Conservation (phyloP, 345 rosid genomes). For the Melastoma malabathricum region DNA sequence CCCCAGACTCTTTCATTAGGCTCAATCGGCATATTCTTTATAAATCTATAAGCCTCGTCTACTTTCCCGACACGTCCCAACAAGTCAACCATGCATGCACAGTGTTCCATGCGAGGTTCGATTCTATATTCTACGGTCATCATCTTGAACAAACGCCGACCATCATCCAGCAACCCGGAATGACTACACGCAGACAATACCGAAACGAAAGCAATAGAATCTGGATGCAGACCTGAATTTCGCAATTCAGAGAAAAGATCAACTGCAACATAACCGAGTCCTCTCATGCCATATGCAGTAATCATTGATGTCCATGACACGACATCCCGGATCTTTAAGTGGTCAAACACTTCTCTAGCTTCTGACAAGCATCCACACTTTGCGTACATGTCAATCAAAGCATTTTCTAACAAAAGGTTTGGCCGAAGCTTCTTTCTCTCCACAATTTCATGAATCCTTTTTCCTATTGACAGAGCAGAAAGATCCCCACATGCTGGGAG, state of each 20-base stretch:
- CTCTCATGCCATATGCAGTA: slow-evolving; percentile 43
- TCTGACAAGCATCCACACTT: slow-evolving; percentile 47
- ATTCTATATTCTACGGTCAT: slow-evolving; percentile 23
- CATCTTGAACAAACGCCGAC: slow-evolving; percentile 30
- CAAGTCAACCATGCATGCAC: slow-evolving; percentile 55
- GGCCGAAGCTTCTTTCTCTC: slow-evolving; percentile 16
- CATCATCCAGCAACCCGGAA: slow-evolving; percentile 42
- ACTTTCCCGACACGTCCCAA: slow-evolving; percentile 47
- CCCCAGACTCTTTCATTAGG: slow-evolving; percentile 45
- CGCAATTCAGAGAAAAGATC: slow-evolving; percentile 33
- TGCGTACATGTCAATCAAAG: slow-evolving; percentile 43
- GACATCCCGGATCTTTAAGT: slow-evolving; percentile 15
- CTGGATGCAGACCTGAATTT: slow-evolving; percentile 27
- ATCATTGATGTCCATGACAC: slow-evolving; percentile 44
- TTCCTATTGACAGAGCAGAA: slow-evolving; percentile 29
- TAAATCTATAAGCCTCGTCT: slow-evolving; percentile 31
- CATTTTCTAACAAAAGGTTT: slow-evolving; percentile 24
- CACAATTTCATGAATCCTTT: slow-evolving; percentile 23
- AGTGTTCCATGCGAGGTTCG: slow-evolving; percentile 28
- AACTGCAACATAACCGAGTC: slow-evolving; percentile 28
- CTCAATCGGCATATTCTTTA: slow-evolving; percentile 33
- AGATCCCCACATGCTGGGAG: slow-evolving; percentile 34
- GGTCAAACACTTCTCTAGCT: slow-evolving; percentile 26
- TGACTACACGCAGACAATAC: slow-evolving; percentile 56
- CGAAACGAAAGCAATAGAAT: slow-evolving; percentile 40